These are phyloP conservation scores for Entomortierella beljakovae DNA, from an alignment of 192 early-diverging fungal genomes.

Conservation along the genomic window DNA sequence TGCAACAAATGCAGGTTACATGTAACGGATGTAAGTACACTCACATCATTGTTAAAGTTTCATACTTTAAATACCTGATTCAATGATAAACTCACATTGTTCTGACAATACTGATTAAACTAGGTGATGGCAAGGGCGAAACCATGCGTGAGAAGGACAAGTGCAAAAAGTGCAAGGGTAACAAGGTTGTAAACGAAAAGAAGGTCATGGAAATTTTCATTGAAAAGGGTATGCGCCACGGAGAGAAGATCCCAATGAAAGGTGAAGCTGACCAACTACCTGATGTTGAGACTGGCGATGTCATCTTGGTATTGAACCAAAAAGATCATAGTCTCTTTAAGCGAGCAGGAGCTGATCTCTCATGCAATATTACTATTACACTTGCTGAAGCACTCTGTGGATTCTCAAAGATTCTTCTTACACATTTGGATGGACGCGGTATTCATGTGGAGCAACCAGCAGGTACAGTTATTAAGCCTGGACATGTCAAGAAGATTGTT, in stretches of 20 bases:
- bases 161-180: constrained; percentile 95
- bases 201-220: constrained; percentile 93
- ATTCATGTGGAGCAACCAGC: constrained; percentile 86
- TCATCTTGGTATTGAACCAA: constrained; percentile 92
- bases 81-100: neutral
- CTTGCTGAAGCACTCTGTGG: constrained; percentile 94
- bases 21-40: constrained; percentile 76
- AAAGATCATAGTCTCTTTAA: constrained; percentile 84
- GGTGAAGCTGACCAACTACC: constrained; percentile 98
- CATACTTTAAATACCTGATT: neutral
- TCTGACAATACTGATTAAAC: neutral
- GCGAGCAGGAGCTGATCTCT: constrained; percentile 84
- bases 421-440: constrained; percentile 89
- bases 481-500: constrained; percentile 84
- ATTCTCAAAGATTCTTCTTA: constrained; percentile 82
- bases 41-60: neutral
- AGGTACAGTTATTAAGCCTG: constrained; percentile 89
- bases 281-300: constrained; percentile 89
- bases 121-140: constrained; percentile 81
- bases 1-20: constrained; percentile 89
- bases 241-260: constrained; percentile 89
- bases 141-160: constrained; percentile 86
- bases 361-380: constrained; percentile 82
- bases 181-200: constrained; percentile 84
- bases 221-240: constrained; percentile 93